Percentiles rank a stretch among this genome's conserved stretches.
Evolutionary conservation across 192 early-diverging fungal genomes (phyloP).

Genomic region (Mortierella alpina): DNA sequence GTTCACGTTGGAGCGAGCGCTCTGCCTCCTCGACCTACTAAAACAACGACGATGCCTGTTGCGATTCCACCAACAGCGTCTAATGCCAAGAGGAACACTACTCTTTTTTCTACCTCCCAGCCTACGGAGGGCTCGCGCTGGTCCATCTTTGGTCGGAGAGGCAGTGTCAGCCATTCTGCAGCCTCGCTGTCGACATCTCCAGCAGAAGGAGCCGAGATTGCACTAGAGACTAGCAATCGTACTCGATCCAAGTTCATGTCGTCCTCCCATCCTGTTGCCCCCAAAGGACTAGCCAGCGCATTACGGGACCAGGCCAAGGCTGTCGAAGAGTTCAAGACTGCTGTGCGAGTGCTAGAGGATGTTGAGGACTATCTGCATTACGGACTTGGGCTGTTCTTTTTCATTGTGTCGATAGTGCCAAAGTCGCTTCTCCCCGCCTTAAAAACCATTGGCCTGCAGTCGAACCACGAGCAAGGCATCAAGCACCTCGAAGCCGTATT

Average conservation of each 20-base stretch:
- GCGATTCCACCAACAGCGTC: neutral
- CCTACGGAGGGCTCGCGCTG: slow-evolving; percentile 37
- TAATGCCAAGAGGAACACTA: neutral
- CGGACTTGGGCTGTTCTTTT: slow-evolving; percentile 56
- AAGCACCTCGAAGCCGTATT: slow-evolving; percentile 37
- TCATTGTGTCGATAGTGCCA: slow-evolving; percentile 52
- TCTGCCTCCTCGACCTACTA: slow-evolving; percentile 1
- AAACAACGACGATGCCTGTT: slow-evolving; percentile 16
- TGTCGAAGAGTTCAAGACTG: slow-evolving; percentile 40
- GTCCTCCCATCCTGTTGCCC: slow-evolving; percentile 1
- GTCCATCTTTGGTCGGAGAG: slow-evolving; percentile 38
- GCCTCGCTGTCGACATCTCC: slow-evolving; percentile 19
- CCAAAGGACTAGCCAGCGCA: slow-evolving; percentile 31
- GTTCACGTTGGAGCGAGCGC: neutral
- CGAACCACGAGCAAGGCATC: slow-evolving; percentile 50
- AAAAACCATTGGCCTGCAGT: slow-evolving; percentile 40
- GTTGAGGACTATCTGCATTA: slow-evolving; percentile 55
- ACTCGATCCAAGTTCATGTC: slow-evolving; percentile 17
- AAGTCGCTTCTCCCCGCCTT: slow-evolving; percentile 44
- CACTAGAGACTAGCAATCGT: slow-evolving; percentile 10
- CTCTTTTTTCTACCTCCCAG: slow-evolving; percentile 19
- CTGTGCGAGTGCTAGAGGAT: slow-evolving; percentile 46
- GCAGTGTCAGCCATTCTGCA: slow-evolving; percentile 23
- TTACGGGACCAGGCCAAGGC: slow-evolving; percentile 43
- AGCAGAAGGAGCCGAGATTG: slow-evolving; percentile 3